Percentiles rank a stretch among this genome's conserved stretches.
These are phyloP conservation scores for Phialocephala sp. DNA, from an alignment of 2,329 filamentous ascomycete species.

Conservation along the genomic window DNA sequence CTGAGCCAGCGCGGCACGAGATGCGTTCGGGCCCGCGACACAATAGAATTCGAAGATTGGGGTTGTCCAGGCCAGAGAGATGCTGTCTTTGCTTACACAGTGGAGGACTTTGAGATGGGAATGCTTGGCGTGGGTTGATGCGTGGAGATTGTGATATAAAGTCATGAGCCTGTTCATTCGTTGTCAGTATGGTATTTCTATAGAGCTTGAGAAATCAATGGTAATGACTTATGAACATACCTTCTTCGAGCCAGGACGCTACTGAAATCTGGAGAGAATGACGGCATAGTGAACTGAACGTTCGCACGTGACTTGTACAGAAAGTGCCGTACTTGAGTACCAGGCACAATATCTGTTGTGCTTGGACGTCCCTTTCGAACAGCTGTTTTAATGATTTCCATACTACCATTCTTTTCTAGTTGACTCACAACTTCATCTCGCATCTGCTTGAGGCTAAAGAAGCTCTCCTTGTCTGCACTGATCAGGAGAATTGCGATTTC, in stretches of 20 bases:
- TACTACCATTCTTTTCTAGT: constrained; percentile 75
- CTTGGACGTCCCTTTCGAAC: constrained; percentile 73
- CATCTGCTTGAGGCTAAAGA: constrained; percentile 84
- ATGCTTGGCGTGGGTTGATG: constrained; percentile 82
- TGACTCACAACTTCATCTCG: constrained; percentile 68
- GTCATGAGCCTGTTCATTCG: constrained; percentile 66
- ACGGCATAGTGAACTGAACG: constrained; percentile 94
- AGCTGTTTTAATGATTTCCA: constrained; percentile 75
- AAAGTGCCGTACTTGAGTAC: constrained; percentile 85
- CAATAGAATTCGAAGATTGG: constrained; percentile 94
- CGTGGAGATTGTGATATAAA: constrained; percentile 84
- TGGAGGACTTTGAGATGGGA: constrained; percentile 88
- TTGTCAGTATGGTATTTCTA: neutral
- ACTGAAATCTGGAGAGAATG: constrained; percentile 72
- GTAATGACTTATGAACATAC: constrained; percentile 43
- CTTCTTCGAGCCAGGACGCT: constrained; percentile 66
- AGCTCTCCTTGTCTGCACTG: constrained; percentile 89
- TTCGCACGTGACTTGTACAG: constrained; percentile 94
- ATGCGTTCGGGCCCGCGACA: constrained; percentile 78
- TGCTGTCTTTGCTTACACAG: constrained; percentile 73
- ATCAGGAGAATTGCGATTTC: constrained; percentile 93
- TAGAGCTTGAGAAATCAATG: neutral
- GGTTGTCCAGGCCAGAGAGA: constrained; percentile 88
- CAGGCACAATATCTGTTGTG: constrained; percentile 78
- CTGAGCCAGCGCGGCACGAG: constrained; percentile 72